Percentiles rank a stretch among this genome's conserved stretches.
Evolutionary conservation across 805 yeast genomes (phyloP).

Genomic region (Ogataea parapolymorpha): DNA sequence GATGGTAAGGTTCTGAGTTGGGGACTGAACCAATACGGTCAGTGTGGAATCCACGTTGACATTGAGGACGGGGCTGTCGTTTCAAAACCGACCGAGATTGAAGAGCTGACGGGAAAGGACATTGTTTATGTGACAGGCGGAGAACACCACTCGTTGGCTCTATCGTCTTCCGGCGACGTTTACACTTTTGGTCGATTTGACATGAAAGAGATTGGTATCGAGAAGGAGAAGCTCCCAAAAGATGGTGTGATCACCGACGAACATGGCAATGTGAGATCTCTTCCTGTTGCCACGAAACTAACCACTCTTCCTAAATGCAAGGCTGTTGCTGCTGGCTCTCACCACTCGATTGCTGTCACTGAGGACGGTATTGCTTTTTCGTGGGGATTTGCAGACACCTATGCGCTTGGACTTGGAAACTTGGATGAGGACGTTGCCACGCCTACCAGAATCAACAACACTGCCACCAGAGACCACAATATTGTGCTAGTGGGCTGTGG

Average conservation of each 20-base stretch:
- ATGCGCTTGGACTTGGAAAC: conserved; percentile 88
- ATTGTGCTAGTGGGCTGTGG: conserved; percentile 84
- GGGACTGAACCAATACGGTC: conserved; percentile 98
- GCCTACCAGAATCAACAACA: conserved; percentile 89
- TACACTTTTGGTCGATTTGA: conserved; percentile 89
- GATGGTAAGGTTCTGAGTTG: conserved; percentile 74
- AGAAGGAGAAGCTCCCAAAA: conserved; percentile 61
- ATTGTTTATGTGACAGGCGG: conserved; percentile 79
- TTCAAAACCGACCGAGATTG: conserved; percentile 69
- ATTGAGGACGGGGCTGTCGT: conserved; percentile 85
- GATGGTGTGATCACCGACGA: conserved; percentile 69
- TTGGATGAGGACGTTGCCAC: conserved; percentile 81
- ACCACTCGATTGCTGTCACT: conserved; percentile 85
- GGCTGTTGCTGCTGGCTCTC: conserved; percentile 78
- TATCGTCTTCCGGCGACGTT: conserved; percentile 68
- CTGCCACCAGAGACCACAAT: conserved; percentile 82
- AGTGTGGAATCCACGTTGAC: conserved; percentile 78
- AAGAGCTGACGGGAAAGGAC: conserved; percentile 55
- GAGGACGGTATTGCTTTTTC: conserved; percentile 82
- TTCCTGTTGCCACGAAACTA: conserved; percentile 80
- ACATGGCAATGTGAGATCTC: conserved; percentile 76
- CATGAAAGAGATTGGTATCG: conserved; percentile 88
- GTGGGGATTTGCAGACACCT: conserved; percentile 98
- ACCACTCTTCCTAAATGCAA: conserved; percentile 54
- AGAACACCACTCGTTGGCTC: conserved; percentile 86